phyloP scores from a whole-genome alignment of 2,329 filamentous ascomycete species.

The Helotiales sp. region DNA sequence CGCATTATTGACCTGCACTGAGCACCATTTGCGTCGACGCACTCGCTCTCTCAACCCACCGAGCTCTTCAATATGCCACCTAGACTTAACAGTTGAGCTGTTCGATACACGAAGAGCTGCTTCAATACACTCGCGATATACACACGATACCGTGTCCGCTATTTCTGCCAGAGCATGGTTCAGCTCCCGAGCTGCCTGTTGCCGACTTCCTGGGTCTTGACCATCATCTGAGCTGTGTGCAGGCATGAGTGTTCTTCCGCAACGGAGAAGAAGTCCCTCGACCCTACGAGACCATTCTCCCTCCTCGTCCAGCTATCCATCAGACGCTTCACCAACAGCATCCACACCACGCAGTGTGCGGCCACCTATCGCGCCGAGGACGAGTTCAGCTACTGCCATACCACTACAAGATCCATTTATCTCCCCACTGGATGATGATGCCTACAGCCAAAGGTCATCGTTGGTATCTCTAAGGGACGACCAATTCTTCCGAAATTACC shows the following conservation, averaged over 20 bases:
- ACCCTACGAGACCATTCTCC: background rate
- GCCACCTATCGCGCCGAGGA: conserved; percentile 16
- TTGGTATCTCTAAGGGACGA: conserved; percentile 56
- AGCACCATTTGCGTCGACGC: background rate
- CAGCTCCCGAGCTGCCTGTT: conserved; percentile 17
- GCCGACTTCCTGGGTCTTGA: conserved; percentile 19
- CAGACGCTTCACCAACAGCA: background rate
- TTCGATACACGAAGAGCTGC: background rate
- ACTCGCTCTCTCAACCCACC: background rate
- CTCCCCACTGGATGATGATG: conserved; percentile 13
- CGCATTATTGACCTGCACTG: too few relatives aligned
- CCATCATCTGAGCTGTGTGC: background rate
- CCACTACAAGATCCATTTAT: conserved; percentile 16
- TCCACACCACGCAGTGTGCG: conserved; percentile 17
- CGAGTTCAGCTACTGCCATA: conserved; percentile 21
- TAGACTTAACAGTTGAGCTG: background rate
- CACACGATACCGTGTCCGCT: background rate
- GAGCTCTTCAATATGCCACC: background rate
- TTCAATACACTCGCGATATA: background rate
- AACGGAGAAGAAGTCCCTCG: conserved; percentile 3
- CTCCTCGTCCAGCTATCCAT: background rate
- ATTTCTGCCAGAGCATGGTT: conserved; percentile 16
- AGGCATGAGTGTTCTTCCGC: conserved; percentile 12
- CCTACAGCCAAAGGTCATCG: conserved; percentile 44
- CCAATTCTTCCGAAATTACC: conserved; percentile 52